Conservation (phyloP, 2,329 filamentous ascomycete genomes). For the Pestalotiopsis fici region DNA sequence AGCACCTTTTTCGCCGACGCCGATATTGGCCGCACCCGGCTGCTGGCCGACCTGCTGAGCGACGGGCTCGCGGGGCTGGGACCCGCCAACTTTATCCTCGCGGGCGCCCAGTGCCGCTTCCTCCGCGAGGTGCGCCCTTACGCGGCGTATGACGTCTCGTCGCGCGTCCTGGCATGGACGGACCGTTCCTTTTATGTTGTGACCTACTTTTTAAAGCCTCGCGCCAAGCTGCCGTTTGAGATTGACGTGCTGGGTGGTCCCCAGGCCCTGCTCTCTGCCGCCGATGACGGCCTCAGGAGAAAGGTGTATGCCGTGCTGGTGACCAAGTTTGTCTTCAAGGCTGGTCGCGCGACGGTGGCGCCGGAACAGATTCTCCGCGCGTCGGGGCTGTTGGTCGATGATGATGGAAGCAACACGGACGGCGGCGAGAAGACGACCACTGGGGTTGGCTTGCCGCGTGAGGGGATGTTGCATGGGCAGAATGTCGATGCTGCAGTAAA, state of each 20-base stretch:
- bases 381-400: background rate
- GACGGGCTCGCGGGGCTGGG: background rate
- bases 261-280: background rate
- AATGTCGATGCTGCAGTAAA: background rate
- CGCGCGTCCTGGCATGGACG: constrained; percentile 3
- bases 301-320: background rate
- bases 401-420: background rate
- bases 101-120: constrained; percentile 4
- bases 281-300: constrained; percentile 4
- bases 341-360: background rate
- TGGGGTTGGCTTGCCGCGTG: background rate
- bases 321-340: constrained; percentile 7
- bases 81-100: constrained; percentile 3
- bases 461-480: background rate
- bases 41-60: background rate
- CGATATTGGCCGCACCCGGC: background rate
- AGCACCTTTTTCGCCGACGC: constrained; percentile 10
- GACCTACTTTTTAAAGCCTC: background rate
- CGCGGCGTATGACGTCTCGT: constrained; percentile 6
- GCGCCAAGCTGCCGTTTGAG: background rate
- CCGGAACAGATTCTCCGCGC: constrained; percentile 2
- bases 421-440: background rate
- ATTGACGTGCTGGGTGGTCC: constrained; percentile 2
- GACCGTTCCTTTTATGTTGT: constrained; percentile 1
- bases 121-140: constrained; percentile 6